Conservation (phyloP, 768 basidiomycete genomes). For the Rhodosporidiobolus sp. region DNA sequence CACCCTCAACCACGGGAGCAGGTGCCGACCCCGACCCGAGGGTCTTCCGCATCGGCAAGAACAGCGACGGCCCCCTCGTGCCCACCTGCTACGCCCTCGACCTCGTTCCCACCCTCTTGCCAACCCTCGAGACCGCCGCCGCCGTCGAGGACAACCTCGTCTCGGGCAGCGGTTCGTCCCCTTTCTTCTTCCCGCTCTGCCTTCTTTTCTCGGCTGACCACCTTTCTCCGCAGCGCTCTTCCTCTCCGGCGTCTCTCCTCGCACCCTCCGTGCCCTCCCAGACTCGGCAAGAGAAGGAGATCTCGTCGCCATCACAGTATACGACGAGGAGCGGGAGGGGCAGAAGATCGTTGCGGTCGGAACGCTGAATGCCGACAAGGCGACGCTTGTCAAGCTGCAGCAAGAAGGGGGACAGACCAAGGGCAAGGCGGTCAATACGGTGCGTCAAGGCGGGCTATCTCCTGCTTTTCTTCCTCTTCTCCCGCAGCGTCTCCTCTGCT, state of each 20-base stretch:
- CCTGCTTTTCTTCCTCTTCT: background rate
- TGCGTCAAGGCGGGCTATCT: background rate
- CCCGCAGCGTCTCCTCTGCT: background rate
- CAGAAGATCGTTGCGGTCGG: slow-evolving; percentile 28
- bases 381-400: slow-evolving; percentile 2
- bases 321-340: background rate
- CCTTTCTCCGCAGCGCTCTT: slow-evolving; percentile 17
- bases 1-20: background rate
- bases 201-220: background rate
- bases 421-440: slow-evolving; percentile 32
- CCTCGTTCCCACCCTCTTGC: slow-evolving; percentile 9
- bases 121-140: slow-evolving; percentile 20
- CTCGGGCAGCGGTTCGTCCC: slow-evolving; percentile 8
- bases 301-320: slow-evolving; percentile 23
- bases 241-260: slow-evolving; percentile 23
- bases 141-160: slow-evolving; percentile 25
- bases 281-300: background rate
- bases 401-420: background rate
- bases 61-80: slow-evolving; percentile 2
- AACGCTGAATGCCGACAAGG: background rate
- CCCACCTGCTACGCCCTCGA: slow-evolving; percentile 32
- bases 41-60: slow-evolving; percentile 20
- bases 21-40: slow-evolving; percentile 3
- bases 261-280: slow-evolving; percentile 3
- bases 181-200: background rate